These are phyloP conservation scores for Phytophthora podocarpi DNA, from an alignment of 352 stramenopile genomes.

Conservation along the genomic window DNA sequence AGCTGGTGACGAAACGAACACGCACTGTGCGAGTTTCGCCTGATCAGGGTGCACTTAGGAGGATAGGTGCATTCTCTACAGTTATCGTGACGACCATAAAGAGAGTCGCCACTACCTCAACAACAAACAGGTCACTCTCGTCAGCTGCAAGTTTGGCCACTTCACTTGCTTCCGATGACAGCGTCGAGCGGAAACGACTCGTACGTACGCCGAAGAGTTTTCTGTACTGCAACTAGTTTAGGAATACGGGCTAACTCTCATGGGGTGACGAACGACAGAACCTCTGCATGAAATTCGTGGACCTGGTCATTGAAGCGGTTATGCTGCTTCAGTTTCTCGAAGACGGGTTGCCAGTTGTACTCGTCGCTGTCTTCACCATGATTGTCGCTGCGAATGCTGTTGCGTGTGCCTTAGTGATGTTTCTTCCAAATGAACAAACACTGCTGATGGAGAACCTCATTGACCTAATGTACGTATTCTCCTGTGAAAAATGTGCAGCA, in stretches of 20 bases:
- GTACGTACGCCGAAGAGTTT: background rate
- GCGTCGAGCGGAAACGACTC: background rate
- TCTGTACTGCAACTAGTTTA: too few relatives aligned
- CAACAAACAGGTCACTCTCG: background rate
- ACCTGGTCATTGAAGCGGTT: background rate
- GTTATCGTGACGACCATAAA: background rate
- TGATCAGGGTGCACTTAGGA: too few relatives aligned
- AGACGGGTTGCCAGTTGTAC: background rate
- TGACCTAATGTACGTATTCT: conserved; percentile 28
- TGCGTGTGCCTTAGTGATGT: conserved; percentile 4
- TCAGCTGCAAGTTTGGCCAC: too few relatives aligned
- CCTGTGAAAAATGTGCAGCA: too few relatives aligned
- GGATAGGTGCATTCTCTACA: too few relatives aligned
- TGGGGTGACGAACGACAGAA: too few relatives aligned
- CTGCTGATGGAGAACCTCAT: conserved; percentile 15
- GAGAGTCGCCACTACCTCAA: background rate
- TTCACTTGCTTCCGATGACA: background rate
- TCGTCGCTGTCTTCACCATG: conserved; percentile 6
- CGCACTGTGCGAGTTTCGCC: background rate
- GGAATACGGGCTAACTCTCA: too few relatives aligned
- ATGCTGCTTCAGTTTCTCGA: conserved; percentile 4
- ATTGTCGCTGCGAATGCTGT: conserved; percentile 12
- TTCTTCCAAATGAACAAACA: background rate
- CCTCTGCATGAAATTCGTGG: conserved; percentile 1
- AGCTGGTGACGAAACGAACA: background rate